Evolutionary conservation across 495 filamentous ascomycete species (phyloP).

Genomic region (Tetracladium setigerum): DNA sequence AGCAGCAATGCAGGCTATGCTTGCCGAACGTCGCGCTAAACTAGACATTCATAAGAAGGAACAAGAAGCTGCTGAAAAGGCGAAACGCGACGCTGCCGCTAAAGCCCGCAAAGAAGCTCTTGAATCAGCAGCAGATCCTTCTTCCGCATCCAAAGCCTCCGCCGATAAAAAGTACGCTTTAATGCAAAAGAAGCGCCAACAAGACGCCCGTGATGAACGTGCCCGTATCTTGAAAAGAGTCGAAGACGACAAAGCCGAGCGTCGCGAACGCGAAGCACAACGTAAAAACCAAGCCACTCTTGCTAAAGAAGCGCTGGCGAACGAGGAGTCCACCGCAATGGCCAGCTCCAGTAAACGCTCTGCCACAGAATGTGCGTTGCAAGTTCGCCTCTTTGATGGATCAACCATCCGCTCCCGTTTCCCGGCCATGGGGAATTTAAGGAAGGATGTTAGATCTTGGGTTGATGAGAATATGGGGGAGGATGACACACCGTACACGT

Average conservation of each 20-base stretch:
- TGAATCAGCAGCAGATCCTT: conserved; percentile 22
- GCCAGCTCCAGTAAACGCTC: neutral
- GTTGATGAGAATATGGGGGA: conserved; percentile 48
- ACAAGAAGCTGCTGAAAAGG: conserved; percentile 12
- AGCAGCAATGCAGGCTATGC: neutral
- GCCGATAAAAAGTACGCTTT: conserved; percentile 29
- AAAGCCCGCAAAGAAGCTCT: conserved; percentile 4
- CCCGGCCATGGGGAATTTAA: conserved; percentile 53
- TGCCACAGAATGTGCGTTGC: conserved; percentile 49
- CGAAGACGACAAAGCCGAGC: conserved; percentile 60
- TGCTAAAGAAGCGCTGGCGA: conserved; percentile 13
- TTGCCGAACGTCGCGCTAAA: conserved; percentile 6
- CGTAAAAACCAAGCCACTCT: conserved; percentile 29
- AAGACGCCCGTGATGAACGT: conserved; percentile 51
- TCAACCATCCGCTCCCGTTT: conserved; percentile 69
- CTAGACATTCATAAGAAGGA: conserved; percentile 13
- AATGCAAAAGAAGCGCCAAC: conserved; percentile 35
- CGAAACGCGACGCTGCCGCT: conserved; percentile 5
- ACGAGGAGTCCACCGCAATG: neutral
- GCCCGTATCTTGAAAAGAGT: conserved; percentile 53
- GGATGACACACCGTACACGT: conserved; percentile 54
- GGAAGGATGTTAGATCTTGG: conserved; percentile 64
- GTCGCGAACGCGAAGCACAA: conserved; percentile 42
- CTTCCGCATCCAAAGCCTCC: conserved; percentile 27
- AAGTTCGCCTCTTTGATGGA: conserved; percentile 81